A percentile compares a stretch with the other conserved stretches of the same genome.
Evolutionary conservation across 768 basidiomycete species (phyloP).

Genomic region (Russula sp.): DNA sequence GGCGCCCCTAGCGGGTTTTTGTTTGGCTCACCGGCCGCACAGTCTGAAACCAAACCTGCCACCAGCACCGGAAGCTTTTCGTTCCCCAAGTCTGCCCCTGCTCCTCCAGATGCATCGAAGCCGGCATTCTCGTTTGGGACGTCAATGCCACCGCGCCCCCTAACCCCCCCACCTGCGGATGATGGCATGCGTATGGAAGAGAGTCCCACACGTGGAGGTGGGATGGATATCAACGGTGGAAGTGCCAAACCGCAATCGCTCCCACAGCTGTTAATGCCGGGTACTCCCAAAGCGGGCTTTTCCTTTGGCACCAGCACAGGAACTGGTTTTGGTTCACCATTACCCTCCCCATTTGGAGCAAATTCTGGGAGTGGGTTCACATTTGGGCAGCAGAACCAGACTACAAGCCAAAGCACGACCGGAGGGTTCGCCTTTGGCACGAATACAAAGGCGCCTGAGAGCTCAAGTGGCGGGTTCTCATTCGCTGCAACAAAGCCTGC

Average conservation of each 20-base stretch:
- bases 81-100: conserved; percentile 39
- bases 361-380: conserved; percentile 32
- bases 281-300: conserved; percentile 15
- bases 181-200: conserved; percentile 78
- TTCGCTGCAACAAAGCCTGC: conserved; percentile 18
- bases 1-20: conserved; percentile 9
- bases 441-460: conserved; percentile 29
- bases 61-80: conserved; percentile 32
- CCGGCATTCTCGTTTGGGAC: conserved; percentile 54
- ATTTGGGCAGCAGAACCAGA: conserved; percentile 35
- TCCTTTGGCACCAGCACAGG: conserved; percentile 11
- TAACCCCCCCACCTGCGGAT: conserved; percentile 60
- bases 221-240: conserved; percentile 39
- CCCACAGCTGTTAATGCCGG: conserved; percentile 19
- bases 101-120: conserved; percentile 20
- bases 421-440: conserved; percentile 44
- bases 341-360: conserved; percentile 20
- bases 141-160: conserved; percentile 40
- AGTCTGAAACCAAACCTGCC: conserved; percentile 9
- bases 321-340: conserved; percentile 11
- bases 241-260: conserved; percentile 20
- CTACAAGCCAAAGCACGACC: conserved; percentile 29
- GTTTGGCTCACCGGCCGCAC: conserved; percentile 26
- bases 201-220: conserved; percentile 52
- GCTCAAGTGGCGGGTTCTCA: conserved; percentile 35